These are phyloP conservation scores for Xylariaceae sp. DNA, from an alignment of 2,329 filamentous ascomycete species.

Conservation along the genomic window DNA sequence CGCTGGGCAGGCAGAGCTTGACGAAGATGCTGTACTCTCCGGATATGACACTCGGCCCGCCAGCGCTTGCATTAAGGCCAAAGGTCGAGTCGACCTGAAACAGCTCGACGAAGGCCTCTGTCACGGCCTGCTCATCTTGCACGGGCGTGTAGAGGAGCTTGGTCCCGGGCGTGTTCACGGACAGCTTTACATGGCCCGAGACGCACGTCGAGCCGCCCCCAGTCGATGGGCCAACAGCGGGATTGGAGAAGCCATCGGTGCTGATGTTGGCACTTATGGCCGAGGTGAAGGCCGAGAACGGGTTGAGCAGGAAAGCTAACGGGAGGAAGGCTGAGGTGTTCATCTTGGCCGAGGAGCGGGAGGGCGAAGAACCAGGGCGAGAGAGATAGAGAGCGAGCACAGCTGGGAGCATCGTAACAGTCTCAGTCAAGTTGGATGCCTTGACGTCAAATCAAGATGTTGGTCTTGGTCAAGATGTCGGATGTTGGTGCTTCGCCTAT, in stretches of 20 bases:
- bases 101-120: conserved; percentile 13
- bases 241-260: conserved; percentile 12
- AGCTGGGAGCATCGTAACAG: too few species aligned
- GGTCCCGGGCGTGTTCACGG: conserved; percentile 12
- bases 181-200: conserved; percentile 8
- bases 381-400: too few species aligned
- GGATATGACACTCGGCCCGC: conserved; percentile 11
- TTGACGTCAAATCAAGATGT: too few species aligned
- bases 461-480: too few species aligned
- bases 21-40: conserved; percentile 14
- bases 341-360: conserved; percentile 4
- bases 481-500: too few species aligned
- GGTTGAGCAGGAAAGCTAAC: conserved; percentile 7
- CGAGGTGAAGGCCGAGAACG: conserved; percentile 9
- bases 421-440: too few species aligned
- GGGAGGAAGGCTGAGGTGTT: conserved; percentile 8
- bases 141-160: conserved; percentile 12
- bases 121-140: conserved; percentile 12
- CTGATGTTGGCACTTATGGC: conserved; percentile 2
- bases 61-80: conserved; percentile 5
- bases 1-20: conserved; percentile 14
- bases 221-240: conserved; percentile 8
- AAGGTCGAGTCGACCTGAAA: conserved; percentile 13
- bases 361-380: conserved; percentile 2
- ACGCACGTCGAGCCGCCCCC: conserved; percentile 15